Base-by-base conservation (phyloP, 2,329 filamentous ascomycete genomes). In the Hymenoscyphus fraxineus region DNA sequence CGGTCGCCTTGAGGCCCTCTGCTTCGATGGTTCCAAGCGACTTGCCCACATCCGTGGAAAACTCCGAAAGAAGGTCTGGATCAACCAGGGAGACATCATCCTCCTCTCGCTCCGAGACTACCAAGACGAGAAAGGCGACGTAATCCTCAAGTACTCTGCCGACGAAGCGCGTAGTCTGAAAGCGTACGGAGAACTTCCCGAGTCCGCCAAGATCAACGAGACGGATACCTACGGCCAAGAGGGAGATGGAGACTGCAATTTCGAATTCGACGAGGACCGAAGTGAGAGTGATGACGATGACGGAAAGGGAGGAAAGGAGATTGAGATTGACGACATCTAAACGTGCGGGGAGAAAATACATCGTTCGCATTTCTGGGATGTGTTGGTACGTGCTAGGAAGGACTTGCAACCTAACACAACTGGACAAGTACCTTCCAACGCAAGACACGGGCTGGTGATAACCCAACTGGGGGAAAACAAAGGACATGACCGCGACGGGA, bases 171-270 rank as follows among this genome's bases (percentile, higher is more conserved):
- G 95, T 76, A 91, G 88, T 72, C 86, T 99, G 75, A 98, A 98
- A 83, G 92, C 93, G 68, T 98, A 98, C 80, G 95, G 95, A 79
- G 95, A 99, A 81, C 85, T 99, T 66, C 95, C 95, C 72, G 95
- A 98, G 82, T 91, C 88, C 76, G 95, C 95, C 78, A 98, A 98
- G 90, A 99, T 99, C 87, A 99, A 99, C 87, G 95, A 99, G 87
- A 97, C 93, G 70, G 95, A 98, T 80, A 96, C 92, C 58, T 96
- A 90, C 76, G 87, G 92, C 75, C 91, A 93, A 79, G 91, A 93
- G 78, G 93, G 93, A 79, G 90, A 96, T 78, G 94, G 95, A 79
- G 92, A 97, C 76, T 92, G 91, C 82, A 95, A 95, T 81, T 97
- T 99, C 84, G 95, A 98, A 82, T 98, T 98, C 83, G 95, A 96